A percentile compares a stretch with the other conserved stretches of the same genome.
These are phyloP conservation scores for Neurospora sp. DNA, from an alignment of 2,329 filamentous ascomycete species.

Conservation along the genomic window DNA sequence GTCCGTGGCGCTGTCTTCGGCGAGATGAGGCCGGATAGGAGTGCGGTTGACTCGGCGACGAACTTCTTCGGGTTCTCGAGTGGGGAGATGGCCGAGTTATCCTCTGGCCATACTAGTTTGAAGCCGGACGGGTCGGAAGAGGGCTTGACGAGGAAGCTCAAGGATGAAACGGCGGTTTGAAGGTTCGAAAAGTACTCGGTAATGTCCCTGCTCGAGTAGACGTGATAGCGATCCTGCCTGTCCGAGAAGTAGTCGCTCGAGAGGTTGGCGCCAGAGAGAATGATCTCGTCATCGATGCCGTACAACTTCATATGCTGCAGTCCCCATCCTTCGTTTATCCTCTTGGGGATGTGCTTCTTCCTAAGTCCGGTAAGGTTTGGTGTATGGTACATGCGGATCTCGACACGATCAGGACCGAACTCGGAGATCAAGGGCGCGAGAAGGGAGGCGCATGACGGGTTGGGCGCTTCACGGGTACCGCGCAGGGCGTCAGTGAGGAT, in stretches of 20 bases:
- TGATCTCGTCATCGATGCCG: conserved; percentile 88
- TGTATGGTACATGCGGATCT: conserved; percentile 96
- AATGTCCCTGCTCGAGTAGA: conserved; percentile 71
- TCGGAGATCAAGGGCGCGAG: conserved; percentile 74
- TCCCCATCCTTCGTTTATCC: conserved; percentile 97
- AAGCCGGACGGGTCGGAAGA: conserved; percentile 46
- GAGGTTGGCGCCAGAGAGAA: conserved; percentile 88
- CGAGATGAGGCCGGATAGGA: conserved; percentile 58
- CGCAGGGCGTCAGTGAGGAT: conserved; percentile 86
- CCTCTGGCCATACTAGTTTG: conserved; percentile 60
- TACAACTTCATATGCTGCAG: conserved; percentile 99
- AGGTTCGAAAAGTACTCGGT: conserved; percentile 75
- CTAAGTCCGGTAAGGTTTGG: conserved; percentile 83
- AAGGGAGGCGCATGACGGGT: conserved; percentile 79
- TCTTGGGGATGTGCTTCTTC: conserved; percentile 73
- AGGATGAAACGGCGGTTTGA: conserved; percentile 64
- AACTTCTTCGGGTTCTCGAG: conserved; percentile 61
- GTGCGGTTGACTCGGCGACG: conserved; percentile 55
- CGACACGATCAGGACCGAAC: conserved; percentile 75
- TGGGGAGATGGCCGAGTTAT: conserved; percentile 68
- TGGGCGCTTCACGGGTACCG: conserved; percentile 81
- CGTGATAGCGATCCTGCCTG: conserved; percentile 86
- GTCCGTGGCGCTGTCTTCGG: conserved; percentile 26
- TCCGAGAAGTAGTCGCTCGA: conserved; percentile 95
- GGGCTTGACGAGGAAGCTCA: conserved; percentile 74